Evolutionary conservation across 345 rosid species (phyloP), one percentile per base, ranked within the genome.

Genomic region (Noccaea caerulescens): DNA sequence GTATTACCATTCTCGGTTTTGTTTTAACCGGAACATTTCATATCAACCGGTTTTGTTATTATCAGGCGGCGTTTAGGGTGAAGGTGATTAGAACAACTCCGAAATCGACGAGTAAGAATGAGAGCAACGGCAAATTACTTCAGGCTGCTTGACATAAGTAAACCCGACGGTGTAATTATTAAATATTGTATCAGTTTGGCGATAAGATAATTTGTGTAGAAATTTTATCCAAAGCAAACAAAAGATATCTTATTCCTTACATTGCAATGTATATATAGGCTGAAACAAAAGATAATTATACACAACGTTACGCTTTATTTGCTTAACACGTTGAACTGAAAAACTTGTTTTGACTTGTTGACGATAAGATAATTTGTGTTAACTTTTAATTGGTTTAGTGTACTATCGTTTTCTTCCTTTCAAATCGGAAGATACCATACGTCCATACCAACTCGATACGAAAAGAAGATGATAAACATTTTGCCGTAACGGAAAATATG

Each of bases 31-130:
- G 9, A 36, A 34, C 0, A 10, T 54, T 32, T 9, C 6, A 34
- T 20, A 50, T 10, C 0, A 53, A 27, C 12, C 11, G 34, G 50
- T 43, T 66, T 67, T 47, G 54, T 58, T 59, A 18, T 61, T 47
- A 8, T 63, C 87, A 92, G 98, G 93, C 87, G 8, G 68, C 64
- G n/a, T 88, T 84, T 60, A 85, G 83, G 50, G 96, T 92, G 3
- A 92, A 92, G 79, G 96, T 83, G 79, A 59, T 82, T 54, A 72
- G 85, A 52, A 76, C 13, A 45, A 76, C 84, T 46, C 72, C 76
- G 0, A 71, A 68, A 13, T 23, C 57, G 27, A 38, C 61, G 64
- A 53, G 39, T 38, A 75, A 16, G 70, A 65, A 66, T 71, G 69
- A 57, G 73, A 61, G 58, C 14, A 65, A 57, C n/a, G 69, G 80